Evolutionary conservation across 2,329 filamentous ascomycete species (phyloP).

Genomic region (Diaporthe sp.): DNA sequence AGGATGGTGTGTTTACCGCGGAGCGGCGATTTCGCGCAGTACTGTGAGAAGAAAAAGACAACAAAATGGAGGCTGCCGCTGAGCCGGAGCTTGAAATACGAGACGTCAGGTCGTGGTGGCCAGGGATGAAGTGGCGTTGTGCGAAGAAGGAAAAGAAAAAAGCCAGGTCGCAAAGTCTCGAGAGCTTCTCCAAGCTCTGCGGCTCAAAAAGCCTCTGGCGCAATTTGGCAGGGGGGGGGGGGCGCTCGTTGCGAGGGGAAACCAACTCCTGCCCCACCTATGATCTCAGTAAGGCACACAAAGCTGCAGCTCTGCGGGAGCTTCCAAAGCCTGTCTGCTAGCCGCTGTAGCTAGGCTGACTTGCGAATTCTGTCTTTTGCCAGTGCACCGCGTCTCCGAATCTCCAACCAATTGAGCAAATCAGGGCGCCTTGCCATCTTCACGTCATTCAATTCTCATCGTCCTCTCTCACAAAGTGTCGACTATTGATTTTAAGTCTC

Average conservation of each 20-base stretch:
- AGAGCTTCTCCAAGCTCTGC: slow-evolving; percentile 31
- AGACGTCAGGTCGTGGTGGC: not conserved
- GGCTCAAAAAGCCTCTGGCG: slow-evolving; percentile 32
- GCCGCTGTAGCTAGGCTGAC: not conserved
- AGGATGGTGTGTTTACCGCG: not conserved
- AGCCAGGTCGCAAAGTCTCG: slow-evolving; percentile 12
- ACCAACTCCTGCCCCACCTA: slow-evolving; percentile 27
- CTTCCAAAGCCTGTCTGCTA: not conserved
- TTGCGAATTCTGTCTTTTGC: not conserved
- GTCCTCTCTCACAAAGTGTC: not conserved
- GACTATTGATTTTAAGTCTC: not conserved
- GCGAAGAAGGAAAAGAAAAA: slow-evolving; percentile 13
- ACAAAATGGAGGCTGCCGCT: slow-evolving; percentile 7
- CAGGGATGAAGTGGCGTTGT: slow-evolving; percentile 25
- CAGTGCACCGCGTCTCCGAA: not conserved
- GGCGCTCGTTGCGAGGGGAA: slow-evolving; percentile 31
- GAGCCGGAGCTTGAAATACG: not conserved
- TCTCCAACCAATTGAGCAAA: not conserved
- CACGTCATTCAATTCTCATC: not conserved
- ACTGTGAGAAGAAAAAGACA: not conserved
- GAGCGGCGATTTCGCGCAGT: not conserved
- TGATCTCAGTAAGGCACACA: not conserved
- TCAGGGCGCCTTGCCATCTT: not conserved
- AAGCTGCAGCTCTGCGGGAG: not conserved
- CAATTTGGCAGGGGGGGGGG: slow-evolving; percentile 22